Evolutionary conservation across 371 early-diverging fungal species (phyloP), one percentile per base, ranked within the genome.

Genomic region (Lichtheimia hyalospora): DNA sequence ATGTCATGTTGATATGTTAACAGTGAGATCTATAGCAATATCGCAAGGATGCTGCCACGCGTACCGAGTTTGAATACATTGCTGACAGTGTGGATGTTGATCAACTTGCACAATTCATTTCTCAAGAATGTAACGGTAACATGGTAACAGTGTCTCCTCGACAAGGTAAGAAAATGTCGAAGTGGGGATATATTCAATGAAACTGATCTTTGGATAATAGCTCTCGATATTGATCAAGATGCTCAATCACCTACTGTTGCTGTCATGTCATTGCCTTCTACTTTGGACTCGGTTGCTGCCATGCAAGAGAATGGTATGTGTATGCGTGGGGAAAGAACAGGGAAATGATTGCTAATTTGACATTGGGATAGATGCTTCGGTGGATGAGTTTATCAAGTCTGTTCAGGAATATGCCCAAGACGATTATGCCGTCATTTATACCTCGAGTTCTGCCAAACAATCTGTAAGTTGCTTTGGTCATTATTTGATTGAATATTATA

Each of bases 391-490:
- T 20, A 64, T 80, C 39, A 54, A 63, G 13, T 34, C 60, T 10
- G 52, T 81, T 14, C 59, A 75, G 56, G 49, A 62, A 41, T 59
- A 66, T 24, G 69, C 69, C 39, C 43, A 61, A 3, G 64, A 74
- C 53, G 66, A 77, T 58, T 77, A 81, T 58, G 70, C 63, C 28
- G 67, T 77, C 49, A 71, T 81, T 62, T 77, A 77, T 57, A 81
- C 81, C 25, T 81, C 81, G 18, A 75, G 74, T 39, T 18, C 58
- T 42, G 56, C 74, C 25, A 81, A 81, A 60, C 44, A 42, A 57
- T 56, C 54, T 18, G 73, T 68, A 68, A 66, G 57, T 4, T 5
- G 13, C 18, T 13, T 48, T 6, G 5, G 13, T 8, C 34, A 34
- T 8, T 2, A 25, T 34, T 8, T 8, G 10, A 34, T 10, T 8